These are phyloP conservation scores for Suhomyces tanzawaensis DNA, from an alignment of 805 yeast species.

Conservation along the genomic window DNA sequence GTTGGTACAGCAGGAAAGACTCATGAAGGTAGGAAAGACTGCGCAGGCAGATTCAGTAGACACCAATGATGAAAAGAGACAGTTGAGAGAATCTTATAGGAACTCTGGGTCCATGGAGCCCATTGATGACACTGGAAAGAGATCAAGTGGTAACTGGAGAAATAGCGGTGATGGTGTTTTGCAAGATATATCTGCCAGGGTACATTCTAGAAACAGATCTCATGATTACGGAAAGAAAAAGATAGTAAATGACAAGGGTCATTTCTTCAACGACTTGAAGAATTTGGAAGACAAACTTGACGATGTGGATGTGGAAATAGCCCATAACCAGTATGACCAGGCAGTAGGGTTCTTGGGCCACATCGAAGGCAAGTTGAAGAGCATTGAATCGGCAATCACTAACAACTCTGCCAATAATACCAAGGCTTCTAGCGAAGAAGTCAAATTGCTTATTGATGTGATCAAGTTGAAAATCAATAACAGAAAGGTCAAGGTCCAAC, in stretches of 20 bases:
- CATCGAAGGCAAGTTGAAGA: constrained; percentile 31
- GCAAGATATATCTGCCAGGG: constrained; percentile 58
- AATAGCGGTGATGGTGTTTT: constrained; percentile 42
- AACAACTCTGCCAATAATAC: constrained; percentile 9
- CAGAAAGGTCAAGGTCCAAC: constrained; percentile 37
- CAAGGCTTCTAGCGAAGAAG: constrained; percentile 22
- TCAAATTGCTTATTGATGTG: constrained; percentile 37
- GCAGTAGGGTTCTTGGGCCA: constrained; percentile 43
- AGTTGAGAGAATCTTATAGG: constrained; percentile 43
- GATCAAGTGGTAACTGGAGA: constrained; percentile 25
- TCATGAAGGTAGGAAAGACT: constrained; percentile 15
- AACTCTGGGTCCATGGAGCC: constrained; percentile 50
- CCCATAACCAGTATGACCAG: constrained; percentile 53
- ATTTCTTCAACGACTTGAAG: constrained; percentile 46
- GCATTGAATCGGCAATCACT: constrained; percentile 26
- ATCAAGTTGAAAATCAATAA: constrained; percentile 39
- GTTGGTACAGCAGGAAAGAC: constrained; percentile 29
- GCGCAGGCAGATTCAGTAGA: constrained; percentile 13
- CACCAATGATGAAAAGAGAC: constrained; percentile 36
- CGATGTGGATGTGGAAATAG: constrained; percentile 65
- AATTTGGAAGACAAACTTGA: constrained; percentile 61
- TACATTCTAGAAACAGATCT: constrained; percentile 59
- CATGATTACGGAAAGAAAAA: constrained; percentile 35
- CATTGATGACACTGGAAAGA: constrained; percentile 27
- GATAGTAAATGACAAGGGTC: constrained; percentile 21